These are phyloP conservation scores for Daphne laureola DNA, from an alignment of 441 rosid genomes.

Conservation along the genomic window DNA sequence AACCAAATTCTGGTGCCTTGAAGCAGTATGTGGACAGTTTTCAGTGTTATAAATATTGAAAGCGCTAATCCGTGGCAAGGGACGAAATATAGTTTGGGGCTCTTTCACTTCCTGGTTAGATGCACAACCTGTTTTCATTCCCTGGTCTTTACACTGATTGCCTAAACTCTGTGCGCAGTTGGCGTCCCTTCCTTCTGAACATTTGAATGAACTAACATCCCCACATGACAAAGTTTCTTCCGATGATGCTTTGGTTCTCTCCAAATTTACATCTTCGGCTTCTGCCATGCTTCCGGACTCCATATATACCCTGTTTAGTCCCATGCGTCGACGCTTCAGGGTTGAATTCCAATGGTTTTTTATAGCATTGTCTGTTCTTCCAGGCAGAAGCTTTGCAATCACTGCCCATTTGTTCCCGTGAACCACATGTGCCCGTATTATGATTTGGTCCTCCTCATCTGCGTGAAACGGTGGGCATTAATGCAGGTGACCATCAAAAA, in stretches of 20 bases:
- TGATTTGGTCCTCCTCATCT: constrained; percentile 74
- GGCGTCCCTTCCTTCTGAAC: constrained; percentile 47
- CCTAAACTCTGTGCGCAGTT: constrained; percentile 37
- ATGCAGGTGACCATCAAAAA: constrained; percentile 11
- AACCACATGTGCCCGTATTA: constrained; percentile 42
- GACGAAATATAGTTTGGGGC: constrained; percentile 53
- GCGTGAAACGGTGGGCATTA: constrained; percentile 16
- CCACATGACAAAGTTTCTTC: constrained; percentile 73
- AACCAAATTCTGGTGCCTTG: constrained; percentile 23
- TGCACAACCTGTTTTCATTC: constrained; percentile 18
- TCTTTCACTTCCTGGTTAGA: constrained; percentile 31
- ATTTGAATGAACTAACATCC: constrained; percentile 43
- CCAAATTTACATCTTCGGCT: constrained; percentile 37
- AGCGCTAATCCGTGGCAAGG: constrained; percentile 61
- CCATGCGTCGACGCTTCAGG: constrained; percentile 41
- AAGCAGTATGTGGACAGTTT: constrained; percentile 32
- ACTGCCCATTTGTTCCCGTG: constrained; percentile 78
- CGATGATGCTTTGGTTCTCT: constrained; percentile 53
- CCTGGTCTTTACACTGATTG: constrained; percentile 32
- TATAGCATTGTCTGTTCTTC: constrained; percentile 68
- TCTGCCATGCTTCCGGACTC: constrained; percentile 29
- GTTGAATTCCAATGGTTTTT: constrained; percentile 75
- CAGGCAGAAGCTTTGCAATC: constrained; percentile 53
- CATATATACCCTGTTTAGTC: constrained; percentile 21
- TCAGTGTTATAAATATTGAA: constrained; percentile 34